These are phyloP conservation scores for Calonectria pseudoturangicola DNA, from an alignment of 2,329 filamentous ascomycete species.

Conservation along the genomic window DNA sequence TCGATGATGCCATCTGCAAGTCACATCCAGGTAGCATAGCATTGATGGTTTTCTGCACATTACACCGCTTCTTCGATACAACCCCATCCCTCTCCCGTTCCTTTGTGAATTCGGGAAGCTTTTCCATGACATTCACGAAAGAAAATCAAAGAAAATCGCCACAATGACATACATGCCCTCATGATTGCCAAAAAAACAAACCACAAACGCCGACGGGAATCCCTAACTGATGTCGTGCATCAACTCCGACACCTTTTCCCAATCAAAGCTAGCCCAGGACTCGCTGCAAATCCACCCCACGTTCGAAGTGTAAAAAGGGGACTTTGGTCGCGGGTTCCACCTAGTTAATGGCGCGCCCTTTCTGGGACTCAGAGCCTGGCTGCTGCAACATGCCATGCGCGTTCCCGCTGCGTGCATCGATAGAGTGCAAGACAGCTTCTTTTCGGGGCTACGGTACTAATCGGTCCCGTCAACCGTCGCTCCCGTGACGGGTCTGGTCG, in stretches of 20 bases:
- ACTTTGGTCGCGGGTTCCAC: slow-evolving; percentile 34
- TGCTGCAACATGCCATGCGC: slow-evolving; percentile 19
- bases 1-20: slow-evolving; percentile 26
- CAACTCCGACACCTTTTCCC: background rate
- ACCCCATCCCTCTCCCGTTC: background rate
- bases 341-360: slow-evolving; percentile 22
- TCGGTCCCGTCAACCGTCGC: slow-evolving; percentile 3
- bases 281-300: slow-evolving; percentile 10
- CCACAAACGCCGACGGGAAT: background rate
- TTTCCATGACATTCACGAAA: slow-evolving; percentile 13
- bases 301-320: slow-evolving; percentile 36
- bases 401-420: slow-evolving; percentile 26
- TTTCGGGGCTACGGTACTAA: background rate
- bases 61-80: slow-evolving; percentile 28
- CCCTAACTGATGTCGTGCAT: slow-evolving; percentile 9
- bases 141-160: background rate
- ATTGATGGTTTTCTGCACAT: slow-evolving; percentile 23
- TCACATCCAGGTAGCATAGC: slow-evolving; percentile 14
- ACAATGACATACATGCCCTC: background rate
- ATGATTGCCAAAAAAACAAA: background rate
- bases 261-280: slow-evolving; percentile 32
- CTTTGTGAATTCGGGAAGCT: slow-evolving; percentile 5
- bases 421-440: slow-evolving; percentile 12
- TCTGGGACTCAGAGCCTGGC: background rate
- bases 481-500: slow-evolving; percentile 2